A percentile compares a stretch with the other conserved stretches of the same genome.
These are phyloP conservation scores for Ophiocordyceps unilateralis DNA, from an alignment of 2,329 filamentous ascomycete species.

Conservation along the genomic window DNA sequence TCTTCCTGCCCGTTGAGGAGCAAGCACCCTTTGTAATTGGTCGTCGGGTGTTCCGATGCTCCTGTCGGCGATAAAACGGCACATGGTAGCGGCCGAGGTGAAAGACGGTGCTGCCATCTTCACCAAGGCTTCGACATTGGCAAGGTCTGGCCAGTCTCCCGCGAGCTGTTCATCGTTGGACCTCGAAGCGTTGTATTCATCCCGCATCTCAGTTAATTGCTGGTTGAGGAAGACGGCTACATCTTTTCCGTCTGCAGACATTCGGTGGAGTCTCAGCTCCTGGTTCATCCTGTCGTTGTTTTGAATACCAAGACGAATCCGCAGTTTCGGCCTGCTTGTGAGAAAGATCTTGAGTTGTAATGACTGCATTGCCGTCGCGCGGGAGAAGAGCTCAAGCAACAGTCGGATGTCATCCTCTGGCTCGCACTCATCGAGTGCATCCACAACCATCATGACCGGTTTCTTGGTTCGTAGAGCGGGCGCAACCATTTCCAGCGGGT, in stretches of 20 bases:
- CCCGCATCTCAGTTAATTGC: conserved; percentile 7
- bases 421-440: conserved; percentile 14
- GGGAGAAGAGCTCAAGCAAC: conserved; percentile 9
- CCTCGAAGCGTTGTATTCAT: conserved; percentile 6
- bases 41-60: background rate
- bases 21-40: background rate
- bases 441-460: conserved; percentile 15
- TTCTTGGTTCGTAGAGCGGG: background rate
- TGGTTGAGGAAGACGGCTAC: conserved; percentile 4
- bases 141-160: conserved; percentile 11
- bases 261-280: conserved; percentile 18
- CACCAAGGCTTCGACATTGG: conserved; percentile 5
- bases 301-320: conserved; percentile 18
- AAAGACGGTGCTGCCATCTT: conserved; percentile 16
- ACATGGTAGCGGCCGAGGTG: conserved; percentile 16
- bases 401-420: conserved; percentile 12
- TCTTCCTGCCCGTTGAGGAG: background rate
- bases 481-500: conserved; percentile 11
- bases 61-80: conserved; percentile 10
- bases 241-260: conserved; percentile 13
- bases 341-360: conserved; percentile 17
- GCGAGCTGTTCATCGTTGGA: conserved; percentile 3
- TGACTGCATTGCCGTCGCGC: background rate
- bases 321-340: conserved; percentile 24
- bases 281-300: conserved; percentile 7